phyloP scores from a whole-genome alignment of 2,329 filamentous ascomycete genomes.

The Clarireedia hainanense region DNA sequence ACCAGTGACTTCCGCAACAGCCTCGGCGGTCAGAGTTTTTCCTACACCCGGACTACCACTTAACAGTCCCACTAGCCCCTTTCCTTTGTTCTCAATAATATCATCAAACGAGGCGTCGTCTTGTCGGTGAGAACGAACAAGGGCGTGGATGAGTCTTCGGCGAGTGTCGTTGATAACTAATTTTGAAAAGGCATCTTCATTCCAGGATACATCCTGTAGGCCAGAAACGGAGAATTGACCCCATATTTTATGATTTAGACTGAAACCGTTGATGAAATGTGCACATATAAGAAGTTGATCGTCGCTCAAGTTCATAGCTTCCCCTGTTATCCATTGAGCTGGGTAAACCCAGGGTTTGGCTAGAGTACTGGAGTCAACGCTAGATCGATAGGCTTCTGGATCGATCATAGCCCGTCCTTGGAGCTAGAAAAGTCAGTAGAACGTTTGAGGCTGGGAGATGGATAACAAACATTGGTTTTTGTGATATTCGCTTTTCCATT shows the following conservation, averaged over 20 bases:
- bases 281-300: not conserved
- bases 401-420: slow-evolving; percentile 1
- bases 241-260: not conserved
- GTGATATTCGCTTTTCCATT: not conserved
- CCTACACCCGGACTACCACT: slow-evolving; percentile 1
- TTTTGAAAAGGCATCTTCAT: not conserved
- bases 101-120: slow-evolving; percentile 2
- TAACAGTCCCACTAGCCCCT: slow-evolving; percentile 1
- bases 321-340: not conserved
- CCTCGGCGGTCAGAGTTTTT: slow-evolving; percentile 6
- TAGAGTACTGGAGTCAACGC: not conserved
- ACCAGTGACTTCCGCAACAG: slow-evolving; percentile 2
- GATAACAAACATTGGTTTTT: not conserved
- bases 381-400: not conserved
- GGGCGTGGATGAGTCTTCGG: not conserved
- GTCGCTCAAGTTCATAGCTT: not conserved
- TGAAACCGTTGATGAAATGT: not conserved
- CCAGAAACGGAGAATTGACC: not conserved
- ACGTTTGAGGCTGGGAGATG: no score
- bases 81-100: slow-evolving; percentile 5
- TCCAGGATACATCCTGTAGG: not conserved
- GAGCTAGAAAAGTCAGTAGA: not conserved
- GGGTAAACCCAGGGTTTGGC: not conserved
- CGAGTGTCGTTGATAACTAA: not conserved
- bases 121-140: not conserved